These are phyloP conservation scores for Lindgomyces ingoldianus DNA, from an alignment of 495 filamentous ascomycete genomes.

Conservation along the genomic window DNA sequence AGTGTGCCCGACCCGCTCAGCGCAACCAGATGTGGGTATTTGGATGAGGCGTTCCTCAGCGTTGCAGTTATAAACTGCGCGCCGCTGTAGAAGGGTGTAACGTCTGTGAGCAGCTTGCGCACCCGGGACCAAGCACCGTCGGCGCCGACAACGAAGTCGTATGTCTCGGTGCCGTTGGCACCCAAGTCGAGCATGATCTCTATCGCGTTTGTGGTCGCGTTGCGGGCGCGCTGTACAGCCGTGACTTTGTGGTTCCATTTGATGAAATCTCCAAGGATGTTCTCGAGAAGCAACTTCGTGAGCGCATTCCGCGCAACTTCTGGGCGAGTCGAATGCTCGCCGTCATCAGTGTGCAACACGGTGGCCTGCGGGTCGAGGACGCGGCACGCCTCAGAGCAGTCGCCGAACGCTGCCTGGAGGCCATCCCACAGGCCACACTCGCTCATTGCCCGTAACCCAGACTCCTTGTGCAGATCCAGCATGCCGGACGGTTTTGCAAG, in stretches of 20 bases:
- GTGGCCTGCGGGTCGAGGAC: conserved; percentile 48
- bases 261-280: conserved; percentile 47
- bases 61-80: conserved; percentile 35
- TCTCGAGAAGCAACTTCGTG: conserved; percentile 45
- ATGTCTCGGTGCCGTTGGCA: conserved; percentile 9
- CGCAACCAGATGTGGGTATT: conserved; percentile 19
- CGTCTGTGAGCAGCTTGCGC: conserved; percentile 24
- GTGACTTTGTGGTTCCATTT: conserved; percentile 52
- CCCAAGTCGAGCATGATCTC: conserved; percentile 45
- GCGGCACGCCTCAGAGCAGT: conserved; percentile 44
- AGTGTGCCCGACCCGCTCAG: conserved; percentile 15
- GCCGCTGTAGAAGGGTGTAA: conserved; percentile 27
- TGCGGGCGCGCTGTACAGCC: conserved; percentile 20
- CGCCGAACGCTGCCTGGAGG: conserved; percentile 45
- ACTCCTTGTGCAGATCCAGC: conserved; percentile 58
- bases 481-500: conserved; percentile 47
- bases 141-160: conserved; percentile 36
- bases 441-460: conserved; percentile 54
- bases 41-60: conserved; percentile 34
- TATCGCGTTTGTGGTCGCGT: conserved; percentile 17
- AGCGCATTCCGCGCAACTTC: conserved; percentile 51
- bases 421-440: conserved; percentile 53
- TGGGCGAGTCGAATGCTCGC: conserved; percentile 44
- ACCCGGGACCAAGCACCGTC: conserved; percentile 36
- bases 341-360: conserved; percentile 45